Evolutionary conservation across 2,329 filamentous ascomycete species (phyloP), one percentile per base, ranked within the genome.

Genomic region (Stagonosporopsis rhizophila): DNA sequence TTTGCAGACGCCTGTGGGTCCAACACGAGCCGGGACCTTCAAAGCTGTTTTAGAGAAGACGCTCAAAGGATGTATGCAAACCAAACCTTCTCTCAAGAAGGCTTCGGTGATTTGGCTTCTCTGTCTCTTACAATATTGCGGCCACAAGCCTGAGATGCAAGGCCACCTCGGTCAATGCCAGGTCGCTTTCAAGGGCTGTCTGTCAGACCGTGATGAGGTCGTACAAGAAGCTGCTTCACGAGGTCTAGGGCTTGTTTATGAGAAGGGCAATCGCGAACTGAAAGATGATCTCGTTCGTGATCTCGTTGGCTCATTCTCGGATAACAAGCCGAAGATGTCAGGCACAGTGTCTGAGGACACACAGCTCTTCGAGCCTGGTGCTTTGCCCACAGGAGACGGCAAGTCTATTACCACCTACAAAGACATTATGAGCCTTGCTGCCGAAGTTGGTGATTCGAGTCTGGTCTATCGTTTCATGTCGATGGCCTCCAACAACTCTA

Each of bases 381-480:
- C 91, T 2, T 77, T 98, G 12, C 93, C 93, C 0, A 98, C 93
- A 0, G 92, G 93, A 3, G 92, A 96, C 62, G 92, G 92, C 7
- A 56, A 56, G 30, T 91, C 92, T 0, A 86, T 98, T 52, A 97
- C 92, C 0, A 98, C 94, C 0, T 99, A 99, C 80, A 96, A 96
- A 73, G 95, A 99, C 70, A 98, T 99, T 64, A 90, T 99, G 75
- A 95, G 84, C 65, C 81, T 99, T 44, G 95, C 95, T n/a, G 91
- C 94, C 39, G 95, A 99, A 77, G 93, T 97, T 30, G 95, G 95
- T 11, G 94, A 99, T 69, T 94, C 95, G 56, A 93, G 90, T 65
- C 81, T 99, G n/a, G 91, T 98, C 1, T 99, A 99, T 80, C 92
- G 93, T 59, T 98, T 99, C 78, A 99, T 99, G 95, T 94, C 93